These are phyloP conservation scores for Coemansia sp. DNA, from an alignment of 192 early-diverging fungal species.

Conservation along the genomic window DNA sequence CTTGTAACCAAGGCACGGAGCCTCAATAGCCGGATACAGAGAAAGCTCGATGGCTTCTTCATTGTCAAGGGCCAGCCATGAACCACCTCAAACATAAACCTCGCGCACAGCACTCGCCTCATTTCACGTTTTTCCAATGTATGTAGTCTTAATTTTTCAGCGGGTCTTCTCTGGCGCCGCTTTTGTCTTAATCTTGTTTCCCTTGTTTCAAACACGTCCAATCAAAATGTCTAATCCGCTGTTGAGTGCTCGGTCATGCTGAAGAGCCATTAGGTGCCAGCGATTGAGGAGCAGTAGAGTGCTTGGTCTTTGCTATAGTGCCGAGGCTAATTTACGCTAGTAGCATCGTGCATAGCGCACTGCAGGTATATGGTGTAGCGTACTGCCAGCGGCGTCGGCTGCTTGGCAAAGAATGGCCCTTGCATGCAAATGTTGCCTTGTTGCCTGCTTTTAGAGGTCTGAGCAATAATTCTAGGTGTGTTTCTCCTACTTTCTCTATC, in stretches of 20 bases:
- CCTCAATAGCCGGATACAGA: slow-evolving; percentile 18
- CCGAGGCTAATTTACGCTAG: slow-evolving; percentile 10
- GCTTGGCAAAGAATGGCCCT: not conserved
- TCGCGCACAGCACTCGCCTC: not conserved
- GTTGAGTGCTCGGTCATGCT: not conserved
- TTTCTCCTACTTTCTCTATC: not conserved
- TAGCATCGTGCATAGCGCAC: not conserved
- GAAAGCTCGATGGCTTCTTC: slow-evolving; percentile 40
- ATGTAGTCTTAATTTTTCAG: not conserved
- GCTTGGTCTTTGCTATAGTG: not conserved
- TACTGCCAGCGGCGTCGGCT: not conserved
- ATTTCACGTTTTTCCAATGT: not conserved
- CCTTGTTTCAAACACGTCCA: slow-evolving; percentile 9
- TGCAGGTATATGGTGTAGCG: not conserved
- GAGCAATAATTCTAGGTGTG: not conserved
- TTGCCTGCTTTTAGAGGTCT: not conserved
- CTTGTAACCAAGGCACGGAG: slow-evolving; percentile 15
- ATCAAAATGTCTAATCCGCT: not conserved
- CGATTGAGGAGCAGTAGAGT: not conserved
- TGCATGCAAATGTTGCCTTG: not conserved
- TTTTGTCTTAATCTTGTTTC: not conserved
- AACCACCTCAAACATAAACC: not conserved
- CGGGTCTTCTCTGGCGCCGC: not conserved
- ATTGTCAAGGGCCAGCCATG: slow-evolving; percentile 12
- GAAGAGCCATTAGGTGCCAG: not conserved